Evolutionary conservation across 106 monocot species (phyloP).

Genomic region (Dendrobium huoshanense): DNA sequence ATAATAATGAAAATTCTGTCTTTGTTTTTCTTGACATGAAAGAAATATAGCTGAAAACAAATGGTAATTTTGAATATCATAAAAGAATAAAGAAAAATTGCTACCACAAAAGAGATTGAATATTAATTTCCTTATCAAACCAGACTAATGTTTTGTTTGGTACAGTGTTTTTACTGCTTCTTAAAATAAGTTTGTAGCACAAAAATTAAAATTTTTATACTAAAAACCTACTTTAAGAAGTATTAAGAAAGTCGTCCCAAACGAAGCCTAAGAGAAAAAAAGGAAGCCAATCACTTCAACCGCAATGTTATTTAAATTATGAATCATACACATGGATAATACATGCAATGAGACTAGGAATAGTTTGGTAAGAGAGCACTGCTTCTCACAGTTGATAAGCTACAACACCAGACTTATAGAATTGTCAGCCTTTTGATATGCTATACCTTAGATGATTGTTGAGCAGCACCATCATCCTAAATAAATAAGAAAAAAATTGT

Average conservation of each 20-base stretch:
- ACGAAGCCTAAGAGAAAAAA: too few species aligned
- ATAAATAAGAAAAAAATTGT: background rate
- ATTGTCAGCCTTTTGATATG: background rate
- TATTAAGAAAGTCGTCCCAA: too few species aligned
- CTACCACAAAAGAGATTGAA: background rate
- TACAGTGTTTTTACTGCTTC: too few species aligned
- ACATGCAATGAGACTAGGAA: background rate
- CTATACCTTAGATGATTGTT: slow-evolving; percentile 2
- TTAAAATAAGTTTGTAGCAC: too few species aligned
- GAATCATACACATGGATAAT: background rate
- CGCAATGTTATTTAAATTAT: background rate
- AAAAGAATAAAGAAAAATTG: background rate
- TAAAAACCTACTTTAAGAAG: too few species aligned
- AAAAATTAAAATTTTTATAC: too few species aligned
- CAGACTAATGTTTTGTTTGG: too few species aligned
- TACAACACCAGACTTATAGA: background rate
- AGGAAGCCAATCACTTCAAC: background rate
- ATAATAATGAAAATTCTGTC: background rate
- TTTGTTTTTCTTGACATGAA: background rate
- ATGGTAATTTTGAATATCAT: background rate
- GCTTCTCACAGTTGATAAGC: background rate
- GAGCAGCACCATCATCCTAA: background rate
- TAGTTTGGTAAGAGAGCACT: background rate
- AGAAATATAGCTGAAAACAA: background rate
- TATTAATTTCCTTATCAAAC: background rate